Percentiles rank a stretch among this genome's conserved stretches.
Evolutionary conservation across 495 filamentous ascomycete genomes (phyloP).

Genomic region (Sabuloglossum arenarium): DNA sequence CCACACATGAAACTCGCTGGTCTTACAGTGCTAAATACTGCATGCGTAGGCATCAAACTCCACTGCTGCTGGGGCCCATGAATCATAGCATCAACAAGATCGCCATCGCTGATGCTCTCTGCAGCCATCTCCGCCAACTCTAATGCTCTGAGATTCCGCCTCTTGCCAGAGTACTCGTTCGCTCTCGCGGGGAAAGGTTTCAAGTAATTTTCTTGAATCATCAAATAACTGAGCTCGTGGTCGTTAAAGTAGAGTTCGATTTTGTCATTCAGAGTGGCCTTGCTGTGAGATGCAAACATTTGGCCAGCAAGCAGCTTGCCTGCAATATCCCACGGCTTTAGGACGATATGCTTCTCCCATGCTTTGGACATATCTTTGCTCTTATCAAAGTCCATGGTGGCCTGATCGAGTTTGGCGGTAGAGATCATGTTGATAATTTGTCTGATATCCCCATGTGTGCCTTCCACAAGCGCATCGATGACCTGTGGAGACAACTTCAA

Average conservation of each 20-base stretch:
- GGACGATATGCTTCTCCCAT: conserved; percentile 91
- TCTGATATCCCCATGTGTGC: conserved; percentile 82
- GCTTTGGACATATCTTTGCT: conserved; percentile 85
- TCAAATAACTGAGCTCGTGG: conserved; percentile 86
- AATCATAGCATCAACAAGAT: conserved; percentile 94
- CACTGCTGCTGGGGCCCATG: conserved; percentile 95
- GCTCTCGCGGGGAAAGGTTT: conserved; percentile 51
- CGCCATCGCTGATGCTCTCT: conserved; percentile 89
- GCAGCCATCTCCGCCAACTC: conserved; percentile 75
- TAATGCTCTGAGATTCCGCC: conserved; percentile 55
- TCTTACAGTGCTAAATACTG: conserved; percentile 84
- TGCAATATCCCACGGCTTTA: conserved; percentile 97
- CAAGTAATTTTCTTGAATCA: conserved; percentile 97
- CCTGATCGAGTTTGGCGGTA: conserved; percentile 70
- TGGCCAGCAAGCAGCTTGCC: conserved; percentile 75
- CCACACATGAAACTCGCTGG: conserved; percentile 84
- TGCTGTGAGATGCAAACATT: conserved; percentile 65
- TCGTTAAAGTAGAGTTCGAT: conserved; percentile 98
- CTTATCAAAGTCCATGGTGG: conserved; percentile 56
- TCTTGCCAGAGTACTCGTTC: conserved; percentile 32
- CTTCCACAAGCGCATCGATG: conserved; percentile 89
- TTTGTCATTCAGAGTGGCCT: conserved; percentile 81
- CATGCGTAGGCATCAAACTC: conserved; percentile 93
- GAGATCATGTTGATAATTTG: conserved; percentile 98
- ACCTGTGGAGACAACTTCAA: conserved; percentile 69